Evolutionary conservation across 1,139 yeast genomes (phyloP), one percentile per base, ranked within the genome.

Genomic region (Waltiozyma sp.): DNA sequence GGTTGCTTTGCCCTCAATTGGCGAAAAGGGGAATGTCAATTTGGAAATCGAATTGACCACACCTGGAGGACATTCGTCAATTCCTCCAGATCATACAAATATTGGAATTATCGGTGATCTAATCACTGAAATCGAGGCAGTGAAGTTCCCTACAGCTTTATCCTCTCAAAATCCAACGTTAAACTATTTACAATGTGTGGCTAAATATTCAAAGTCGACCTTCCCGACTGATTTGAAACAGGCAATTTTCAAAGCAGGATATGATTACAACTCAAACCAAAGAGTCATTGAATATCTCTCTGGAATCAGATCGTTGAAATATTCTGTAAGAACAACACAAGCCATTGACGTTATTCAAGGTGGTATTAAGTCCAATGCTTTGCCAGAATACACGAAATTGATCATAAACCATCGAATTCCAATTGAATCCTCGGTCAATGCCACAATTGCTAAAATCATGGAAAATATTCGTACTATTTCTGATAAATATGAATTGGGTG

Each of bases 11-110:
- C 80, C 85, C 2, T 72, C 74, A 16, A 73, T 77, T 28, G 76
- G 75, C 28, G 89, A 81, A 53, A 80, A 80, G 60, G 89, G 89
- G 1, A 72, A 72, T 48, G 51, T 73, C 39, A 81, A 79, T 53
- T 55, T 71, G 4, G 52, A 58, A n/a, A 64, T 77, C 38, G 62
- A 66, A 11, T 59, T 80, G 21, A 63, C 61, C 19, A 73, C 82
- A 3, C 73, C 74, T 10, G 88, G 88, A 40, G 88, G 88, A 4
- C 88, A 81, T 53, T 77, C 87, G 2, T 75, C 83, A 2, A 61
- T 72, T 15, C 88, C 88, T 10, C 82, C 81, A 3, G 76, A 71
- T 48, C 85, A 80, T 56, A 80, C 86, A 1, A 69, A 78, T 11
- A 78, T 81, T 53, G 88, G 87, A 11, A 69, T 81, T 37, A 64